Evolutionary conservation across 495 filamentous ascomycete species (phyloP), one percentile per base, ranked within the genome.

Genomic region (Pyrenopolyporus hunteri): DNA sequence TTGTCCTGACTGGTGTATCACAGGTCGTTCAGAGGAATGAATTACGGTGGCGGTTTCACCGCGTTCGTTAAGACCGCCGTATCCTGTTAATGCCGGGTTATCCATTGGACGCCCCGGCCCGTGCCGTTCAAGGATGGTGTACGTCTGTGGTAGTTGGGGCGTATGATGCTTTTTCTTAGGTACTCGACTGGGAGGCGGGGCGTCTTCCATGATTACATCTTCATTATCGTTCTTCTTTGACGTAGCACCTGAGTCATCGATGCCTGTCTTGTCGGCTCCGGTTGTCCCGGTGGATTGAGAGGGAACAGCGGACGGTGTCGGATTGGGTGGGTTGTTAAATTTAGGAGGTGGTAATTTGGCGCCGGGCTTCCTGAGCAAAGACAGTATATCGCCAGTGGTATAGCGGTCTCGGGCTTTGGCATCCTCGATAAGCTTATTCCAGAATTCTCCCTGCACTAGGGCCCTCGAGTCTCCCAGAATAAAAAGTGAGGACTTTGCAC

Each of bases 401-500:
- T 94, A 96, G n/a, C 85, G 73, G 57, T 89, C 81, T 47, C 94
- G 85, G 23, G 68, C 67, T 62, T 84, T 87, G 2, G 94, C 88
- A 70, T 98, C 89, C 26, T 86, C 80, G 33, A 98, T 89, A 16
- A 98, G 80, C 50, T 86, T 83, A 44, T 81, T 84, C 94, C 94
- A 98, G 74, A 89, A 96, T 66, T 94, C 85, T 25, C 94, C 95
- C 63, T 95, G 89, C 5, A 87, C 76, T 20, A 98, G 79, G 22
- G 91, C 88, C 31, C 87, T 80, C 1, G 95, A 93, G 69, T 97
- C 94, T 55, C 94, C 94, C 11, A 98, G 81, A 57, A 98, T 92
- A 87, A 92, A 98, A 20, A 98, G 81, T 2, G 92, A 97, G 10
- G 89, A 95, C 68, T 96, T 97, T 8, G 94, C 95, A 80, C 94